phyloP scores from a whole-genome alignment of 2,329 filamentous ascomycete genomes.

The Fusarium drepaniforme region DNA sequence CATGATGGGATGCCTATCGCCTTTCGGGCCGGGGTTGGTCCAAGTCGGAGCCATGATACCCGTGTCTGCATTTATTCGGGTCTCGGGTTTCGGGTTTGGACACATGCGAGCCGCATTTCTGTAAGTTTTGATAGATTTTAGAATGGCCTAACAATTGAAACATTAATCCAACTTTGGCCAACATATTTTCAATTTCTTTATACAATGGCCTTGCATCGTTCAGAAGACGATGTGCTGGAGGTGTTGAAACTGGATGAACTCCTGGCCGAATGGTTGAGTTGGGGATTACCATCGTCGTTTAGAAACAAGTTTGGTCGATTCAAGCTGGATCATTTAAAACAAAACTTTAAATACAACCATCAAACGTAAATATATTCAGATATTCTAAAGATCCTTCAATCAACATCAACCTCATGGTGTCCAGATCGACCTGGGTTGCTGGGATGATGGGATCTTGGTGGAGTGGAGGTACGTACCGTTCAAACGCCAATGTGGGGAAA shows the following conservation, averaged over 20 bases:
- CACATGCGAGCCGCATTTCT: not conserved
- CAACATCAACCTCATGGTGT: not conserved
- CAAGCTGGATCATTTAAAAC: not conserved
- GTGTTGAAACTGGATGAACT: not conserved
- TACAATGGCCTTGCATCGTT: not conserved
- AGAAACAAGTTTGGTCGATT: not conserved
- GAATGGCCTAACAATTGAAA: not conserved
- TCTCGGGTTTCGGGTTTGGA: slow-evolving; percentile 30
- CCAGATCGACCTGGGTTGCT: not conserved
- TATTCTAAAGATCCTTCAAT: not conserved
- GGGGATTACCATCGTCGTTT: not conserved
- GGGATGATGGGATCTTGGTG: not conserved
- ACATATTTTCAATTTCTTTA: not conserved
- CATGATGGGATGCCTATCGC: slow-evolving; percentile 12
- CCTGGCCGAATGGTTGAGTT: not conserved
- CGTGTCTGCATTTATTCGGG: slow-evolving; percentile 16
- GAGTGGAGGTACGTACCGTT: slow-evolving; percentile 27
- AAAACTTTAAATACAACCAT: not conserved
- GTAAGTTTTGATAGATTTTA: not conserved
- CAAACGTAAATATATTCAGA: too few relatives aligned
- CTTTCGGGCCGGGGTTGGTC: slow-evolving; percentile 16
- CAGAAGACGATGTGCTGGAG: not conserved
- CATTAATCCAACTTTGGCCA: not conserved
- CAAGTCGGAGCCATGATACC: slow-evolving; percentile 2
- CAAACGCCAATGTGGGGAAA: slow-evolving; percentile 26